Evolutionary conservation across 2,329 filamentous ascomycete species (phyloP).

Genomic region (Torrubiella hemipterigena): DNA sequence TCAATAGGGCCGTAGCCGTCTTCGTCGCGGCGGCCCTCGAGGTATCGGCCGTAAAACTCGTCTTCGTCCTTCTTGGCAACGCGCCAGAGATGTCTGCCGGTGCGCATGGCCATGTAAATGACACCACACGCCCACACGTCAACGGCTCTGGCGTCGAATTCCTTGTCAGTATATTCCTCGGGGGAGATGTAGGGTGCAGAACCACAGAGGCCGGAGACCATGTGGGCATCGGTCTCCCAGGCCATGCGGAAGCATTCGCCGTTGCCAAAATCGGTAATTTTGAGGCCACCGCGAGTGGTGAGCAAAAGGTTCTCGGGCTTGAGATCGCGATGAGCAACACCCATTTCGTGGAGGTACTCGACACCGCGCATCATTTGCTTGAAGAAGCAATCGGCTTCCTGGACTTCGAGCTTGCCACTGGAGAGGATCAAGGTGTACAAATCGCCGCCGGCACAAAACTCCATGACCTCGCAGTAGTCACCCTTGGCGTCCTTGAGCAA

Average conservation of each 20-base stretch:
- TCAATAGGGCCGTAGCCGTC: slow-evolving; percentile 96
- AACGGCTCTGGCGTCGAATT: slow-evolving; percentile 95
- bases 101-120: slow-evolving; percentile 99
- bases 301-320: slow-evolving; percentile 95
- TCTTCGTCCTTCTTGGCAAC: slow-evolving; percentile 96
- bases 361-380: slow-evolving; percentile 99
- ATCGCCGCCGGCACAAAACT: slow-evolving; percentile 94
- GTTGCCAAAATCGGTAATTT: slow-evolving; percentile 98
- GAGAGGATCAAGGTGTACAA: slow-evolving; percentile 87
- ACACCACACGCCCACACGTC: slow-evolving; percentile 98
- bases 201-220: slow-evolving; percentile 93
- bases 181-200: slow-evolving; percentile 96
- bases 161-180: slow-evolving; percentile 88
- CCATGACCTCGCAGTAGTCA: slow-evolving; percentile 98
- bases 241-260: slow-evolving; percentile 99
- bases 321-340: slow-evolving; percentile 88
- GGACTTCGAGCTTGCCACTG: slow-evolving; percentile 80
- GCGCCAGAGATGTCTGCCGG: slow-evolving; percentile 88
- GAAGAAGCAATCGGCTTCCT: slow-evolving; percentile 95
- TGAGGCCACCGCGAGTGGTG: slow-evolving; percentile 83
- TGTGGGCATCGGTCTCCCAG: slow-evolving; percentile 96
- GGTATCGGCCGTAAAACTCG: slow-evolving; percentile 90
- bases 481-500: slow-evolving; percentile 92
- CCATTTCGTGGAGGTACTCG: slow-evolving; percentile 99
- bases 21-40: slow-evolving; percentile 85